phyloP scores from a whole-genome alignment of 1,284 basidiomycete genomes.

The Cutaneotrichosporon arboriforme region DNA sequence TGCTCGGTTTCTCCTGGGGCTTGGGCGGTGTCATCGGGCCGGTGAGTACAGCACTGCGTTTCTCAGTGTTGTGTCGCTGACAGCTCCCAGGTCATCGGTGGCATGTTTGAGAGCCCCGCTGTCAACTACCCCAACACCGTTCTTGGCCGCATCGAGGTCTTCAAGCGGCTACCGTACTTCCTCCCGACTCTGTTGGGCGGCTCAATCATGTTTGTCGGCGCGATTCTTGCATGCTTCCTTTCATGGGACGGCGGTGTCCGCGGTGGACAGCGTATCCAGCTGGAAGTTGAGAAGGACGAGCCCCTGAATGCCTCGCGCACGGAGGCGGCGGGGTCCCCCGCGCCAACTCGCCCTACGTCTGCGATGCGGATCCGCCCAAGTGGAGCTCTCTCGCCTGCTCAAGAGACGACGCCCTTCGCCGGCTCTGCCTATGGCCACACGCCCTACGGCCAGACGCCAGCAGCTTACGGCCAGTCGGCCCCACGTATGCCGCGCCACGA shows the following conservation, averaged over 20 bases:
- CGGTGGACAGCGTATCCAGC: slow-evolving; percentile 67
- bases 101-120: slow-evolving; percentile 77
- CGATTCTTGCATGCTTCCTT: slow-evolving; percentile 80
- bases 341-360: slow-evolving; percentile 22
- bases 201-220: slow-evolving; percentile 67
- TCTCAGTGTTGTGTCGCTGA: not conserved
- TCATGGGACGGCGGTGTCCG: slow-evolving; percentile 83
- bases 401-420: slow-evolving; percentile 4
- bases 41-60: slow-evolving; percentile 17
- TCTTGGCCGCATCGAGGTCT: slow-evolving; percentile 60
- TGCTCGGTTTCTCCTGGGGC: slow-evolving; percentile 93
- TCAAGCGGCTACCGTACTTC: slow-evolving; percentile 81
- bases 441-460: not conserved
- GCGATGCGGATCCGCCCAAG: slow-evolving; percentile 14
- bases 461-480: slow-evolving; percentile 35
- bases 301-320: slow-evolving; percentile 25
- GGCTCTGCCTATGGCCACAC: slow-evolving; percentile 2
- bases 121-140: slow-evolving; percentile 69
- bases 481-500: slow-evolving; percentile 4
- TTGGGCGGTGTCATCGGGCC: slow-evolving; percentile 64
- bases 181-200: slow-evolving; percentile 78
- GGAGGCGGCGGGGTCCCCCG: slow-evolving; percentile 10
- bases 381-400: slow-evolving; percentile 5
- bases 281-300: slow-evolving; percentile 65
- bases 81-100: slow-evolving; percentile 61